These are phyloP conservation scores for Henckelia pumila DNA, from an alignment of 257 asterid genomes.

Conservation along the genomic window DNA sequence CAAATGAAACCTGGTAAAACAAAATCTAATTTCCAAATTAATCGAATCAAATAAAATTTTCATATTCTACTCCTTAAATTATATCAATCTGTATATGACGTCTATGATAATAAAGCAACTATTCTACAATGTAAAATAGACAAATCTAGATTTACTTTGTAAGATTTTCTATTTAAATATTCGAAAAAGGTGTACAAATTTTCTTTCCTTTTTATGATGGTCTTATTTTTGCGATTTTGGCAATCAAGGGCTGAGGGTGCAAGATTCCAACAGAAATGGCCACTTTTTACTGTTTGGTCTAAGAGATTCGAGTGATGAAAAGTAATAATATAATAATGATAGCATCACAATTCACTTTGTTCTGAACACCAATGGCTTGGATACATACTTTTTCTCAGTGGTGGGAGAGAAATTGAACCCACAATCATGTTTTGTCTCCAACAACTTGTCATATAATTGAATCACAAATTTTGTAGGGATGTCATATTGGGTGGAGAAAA, in stretches of 20 bases:
- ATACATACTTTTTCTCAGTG: background rate
- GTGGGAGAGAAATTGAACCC: background rate
- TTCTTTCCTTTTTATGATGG: constrained; percentile 8
- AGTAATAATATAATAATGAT: background rate
- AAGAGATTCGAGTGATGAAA: constrained; percentile 35
- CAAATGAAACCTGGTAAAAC: too few relatives aligned
- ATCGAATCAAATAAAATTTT: too few relatives aligned
- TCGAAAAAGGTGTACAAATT: background rate
- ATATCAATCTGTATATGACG: too few relatives aligned
- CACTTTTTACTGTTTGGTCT: constrained; percentile 44
- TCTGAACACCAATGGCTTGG: background rate
- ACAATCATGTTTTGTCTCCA: background rate
- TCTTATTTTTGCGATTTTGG: constrained; percentile 30
- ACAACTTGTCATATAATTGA: background rate
- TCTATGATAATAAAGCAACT: too few relatives aligned
- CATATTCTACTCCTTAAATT: too few relatives aligned
- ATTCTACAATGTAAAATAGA: background rate
- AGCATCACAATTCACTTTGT: background rate
- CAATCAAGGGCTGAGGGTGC: constrained; percentile 30
- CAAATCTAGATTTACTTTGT: constrained; percentile 17
- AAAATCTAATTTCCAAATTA: too few relatives aligned
- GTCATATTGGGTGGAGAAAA: background rate
- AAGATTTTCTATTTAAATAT: background rate
- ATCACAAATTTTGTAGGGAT: background rate
- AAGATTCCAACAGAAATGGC: constrained; percentile 33